These are phyloP conservation scores for Casuarina equisetifolia DNA, from an alignment of 306 rosid species.

Conservation along the genomic window DNA sequence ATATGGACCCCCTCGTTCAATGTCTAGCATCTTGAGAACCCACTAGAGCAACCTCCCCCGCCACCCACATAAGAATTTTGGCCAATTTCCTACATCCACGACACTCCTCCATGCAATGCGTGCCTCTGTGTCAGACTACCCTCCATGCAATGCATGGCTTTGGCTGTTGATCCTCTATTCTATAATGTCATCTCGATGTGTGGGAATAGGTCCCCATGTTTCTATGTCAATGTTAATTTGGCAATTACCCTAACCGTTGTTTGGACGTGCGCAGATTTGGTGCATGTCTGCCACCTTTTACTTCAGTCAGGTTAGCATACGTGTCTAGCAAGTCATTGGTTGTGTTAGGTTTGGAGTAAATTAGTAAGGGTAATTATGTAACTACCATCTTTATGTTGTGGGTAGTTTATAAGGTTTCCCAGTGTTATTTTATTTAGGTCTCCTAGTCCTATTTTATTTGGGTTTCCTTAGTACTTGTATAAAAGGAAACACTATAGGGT, in stretches of 20 bases:
- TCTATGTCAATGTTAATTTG: conserved; percentile 27
- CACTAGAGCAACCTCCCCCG: background rate
- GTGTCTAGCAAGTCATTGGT: conserved; percentile 32
- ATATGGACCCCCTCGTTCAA: background rate
- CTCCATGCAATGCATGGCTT: background rate
- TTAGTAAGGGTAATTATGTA: too few species aligned
- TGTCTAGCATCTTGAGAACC: background rate
- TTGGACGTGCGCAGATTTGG: conserved; percentile 30
- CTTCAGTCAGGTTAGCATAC: conserved; percentile 40
- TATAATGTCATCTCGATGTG: conserved; percentile 31
- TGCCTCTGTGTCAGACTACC: background rate
- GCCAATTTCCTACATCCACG: background rate
- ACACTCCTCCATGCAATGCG: background rate
- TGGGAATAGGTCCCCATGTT: conserved; percentile 29
- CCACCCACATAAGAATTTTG: background rate
- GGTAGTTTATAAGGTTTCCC: too few species aligned
- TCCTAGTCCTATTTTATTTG: too few species aligned
- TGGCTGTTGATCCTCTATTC: conserved; percentile 42
- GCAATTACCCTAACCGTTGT: conserved; percentile 24
- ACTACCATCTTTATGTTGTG: too few species aligned
- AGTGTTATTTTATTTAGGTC: too few species aligned
- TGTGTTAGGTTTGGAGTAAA: too few species aligned
- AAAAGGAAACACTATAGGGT: too few species aligned
- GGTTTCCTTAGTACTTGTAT: too few species aligned
- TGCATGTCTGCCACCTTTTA: conserved; percentile 33